A percentile compares a stretch with the other conserved stretches of the same genome.
Conservation (phyloP, 768 basidiomycete species). For the Russula sp. region DNA sequence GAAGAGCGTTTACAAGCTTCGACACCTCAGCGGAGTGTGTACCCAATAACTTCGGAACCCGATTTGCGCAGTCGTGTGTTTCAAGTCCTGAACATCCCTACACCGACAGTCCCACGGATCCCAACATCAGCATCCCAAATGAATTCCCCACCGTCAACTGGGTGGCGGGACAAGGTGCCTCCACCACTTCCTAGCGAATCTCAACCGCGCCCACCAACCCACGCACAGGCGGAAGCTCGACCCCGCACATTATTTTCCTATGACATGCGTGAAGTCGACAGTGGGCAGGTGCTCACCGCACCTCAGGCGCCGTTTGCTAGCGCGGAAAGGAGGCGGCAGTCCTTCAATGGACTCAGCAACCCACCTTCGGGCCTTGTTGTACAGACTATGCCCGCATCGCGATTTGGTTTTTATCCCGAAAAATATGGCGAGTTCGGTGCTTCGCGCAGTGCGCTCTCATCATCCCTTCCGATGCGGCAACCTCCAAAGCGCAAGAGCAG, state of each 20-base stretch:
- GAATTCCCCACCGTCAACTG: constrained; percentile 9
- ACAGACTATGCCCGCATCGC: constrained; percentile 41
- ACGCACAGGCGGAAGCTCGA: constrained; percentile 37
- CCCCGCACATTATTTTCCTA: constrained; percentile 63
- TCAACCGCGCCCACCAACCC: constrained; percentile 28
- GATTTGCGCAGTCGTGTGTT: constrained; percentile 47
- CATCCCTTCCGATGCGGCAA: constrained; percentile 1
- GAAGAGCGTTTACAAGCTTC: constrained; percentile 15
- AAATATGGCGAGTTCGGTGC: constrained; percentile 69
- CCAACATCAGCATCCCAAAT: constrained; percentile 9
- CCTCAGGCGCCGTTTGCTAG: constrained; percentile 60
- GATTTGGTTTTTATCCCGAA: constrained; percentile 24
- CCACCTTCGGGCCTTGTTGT: constrained; percentile 46
- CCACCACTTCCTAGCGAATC: constrained; percentile 64
- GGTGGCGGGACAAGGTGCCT: constrained; percentile 64
- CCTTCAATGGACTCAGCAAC: constrained; percentile 59
- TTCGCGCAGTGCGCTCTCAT: constrained; percentile 52
- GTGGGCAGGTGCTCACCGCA: constrained; percentile 48
- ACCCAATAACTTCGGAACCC: constrained; percentile 57
- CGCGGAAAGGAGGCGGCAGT: constrained; percentile 60
- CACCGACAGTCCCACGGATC: constrained; percentile 25
- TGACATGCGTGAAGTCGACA: constrained; percentile 47
- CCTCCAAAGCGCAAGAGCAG: constrained; percentile 62
- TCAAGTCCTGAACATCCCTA: constrained; percentile 23
- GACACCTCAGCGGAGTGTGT: constrained; percentile 31